A percentile compares a stretch with the other conserved stretches of the same genome.
These are phyloP conservation scores for Neurospora africana DNA, from an alignment of 495 filamentous ascomycete species.

Conservation along the genomic window DNA sequence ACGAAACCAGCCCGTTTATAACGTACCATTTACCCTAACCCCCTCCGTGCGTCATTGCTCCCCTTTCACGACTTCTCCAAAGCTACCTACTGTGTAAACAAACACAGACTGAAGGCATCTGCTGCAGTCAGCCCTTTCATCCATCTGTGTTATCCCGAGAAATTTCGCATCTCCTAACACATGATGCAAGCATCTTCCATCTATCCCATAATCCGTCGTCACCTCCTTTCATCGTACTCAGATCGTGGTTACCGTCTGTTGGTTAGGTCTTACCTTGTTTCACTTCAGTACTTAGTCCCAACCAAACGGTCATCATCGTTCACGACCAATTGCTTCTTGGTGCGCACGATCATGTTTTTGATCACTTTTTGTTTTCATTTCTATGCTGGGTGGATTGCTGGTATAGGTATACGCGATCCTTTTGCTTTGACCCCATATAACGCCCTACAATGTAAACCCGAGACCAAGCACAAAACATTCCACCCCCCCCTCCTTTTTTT, in stretches of 20 bases:
- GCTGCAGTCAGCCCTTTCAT: background rate
- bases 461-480: background rate
- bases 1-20: background rate
- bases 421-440: background rate
- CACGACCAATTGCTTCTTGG: background rate
- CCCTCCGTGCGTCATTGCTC: background rate
- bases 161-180: background rate
- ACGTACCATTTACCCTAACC: background rate
- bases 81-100: background rate
- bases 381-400: background rate
- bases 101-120: background rate
- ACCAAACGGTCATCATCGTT: background rate
- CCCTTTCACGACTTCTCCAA: background rate
- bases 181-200: background rate
- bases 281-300: background rate
- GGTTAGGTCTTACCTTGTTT: background rate
- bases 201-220: background rate
- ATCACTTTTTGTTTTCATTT: background rate
- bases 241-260: background rate
- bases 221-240: background rate
- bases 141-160: background rate
- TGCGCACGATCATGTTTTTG: background rate
- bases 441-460: background rate
- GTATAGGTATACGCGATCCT: background rate
- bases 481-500: background rate